Base-by-base conservation (phyloP, 805 yeast genomes). In the Saturnispora mendoncae region DNA sequence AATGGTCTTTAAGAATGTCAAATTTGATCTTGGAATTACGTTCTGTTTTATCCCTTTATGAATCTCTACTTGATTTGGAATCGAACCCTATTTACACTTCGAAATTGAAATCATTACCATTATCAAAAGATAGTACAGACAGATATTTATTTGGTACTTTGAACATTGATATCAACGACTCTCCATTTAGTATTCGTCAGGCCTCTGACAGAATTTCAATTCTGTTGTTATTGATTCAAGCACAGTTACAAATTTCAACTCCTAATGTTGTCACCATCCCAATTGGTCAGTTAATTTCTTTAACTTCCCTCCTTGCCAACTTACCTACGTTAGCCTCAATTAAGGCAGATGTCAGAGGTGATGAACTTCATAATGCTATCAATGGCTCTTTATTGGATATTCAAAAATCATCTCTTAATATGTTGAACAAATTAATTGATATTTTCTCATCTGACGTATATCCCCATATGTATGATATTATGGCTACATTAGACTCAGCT, bases 271-370 rank as follows among this genome's bases (percentile, higher is more conserved):
- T 60, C 10, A 51, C 55, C 29, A 40, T 83, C 6, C 92, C 94
- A 3, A 47, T 84, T 12, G 88, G 90, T 1, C 51, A 62, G 34
- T 54, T 81, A 3, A 53, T 80, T 4, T 60, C 78, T 10, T 52
- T 80, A 13, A 58, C 74, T 44, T 67, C 78, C 14, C 58, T 84
- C 44, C 76, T 78, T 48, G 59, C 71, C 12, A 72, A 68, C 40
- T 76, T 74, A 46, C 35, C 38, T 10, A 39, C 42, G 5, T 19
- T 39, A 29, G 59, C 78, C 28, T 67, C 77, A 2, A 67, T 79
- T 53, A 74, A 71, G 49, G 66, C 71, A 36, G 85, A 79, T 46
- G 69, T 81, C 44, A 67, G 80, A 46, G 81, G 79, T 51, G 64
- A 61, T 7, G 61, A 65, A 8, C 59, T 78, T 33, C 72, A 68